Base-by-base conservation (phyloP, 1,139 yeast species). In the Meyerozyma elateridarum region DNA sequence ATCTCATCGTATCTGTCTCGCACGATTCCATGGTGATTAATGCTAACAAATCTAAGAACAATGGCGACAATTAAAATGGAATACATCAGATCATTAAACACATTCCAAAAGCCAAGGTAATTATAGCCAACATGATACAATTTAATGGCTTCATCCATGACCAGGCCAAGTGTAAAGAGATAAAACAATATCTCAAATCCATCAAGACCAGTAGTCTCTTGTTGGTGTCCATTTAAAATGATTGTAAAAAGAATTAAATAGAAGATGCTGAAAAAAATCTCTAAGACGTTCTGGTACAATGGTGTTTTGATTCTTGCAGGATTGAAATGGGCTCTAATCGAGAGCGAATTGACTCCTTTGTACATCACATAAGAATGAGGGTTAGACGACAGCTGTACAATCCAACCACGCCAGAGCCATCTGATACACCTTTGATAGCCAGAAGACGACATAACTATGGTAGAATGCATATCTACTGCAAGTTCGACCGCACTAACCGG, bases 351-450 rank as follows among this genome's bases (percentile, higher is more conserved):
- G 13, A 77, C 73, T 2, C 77, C 78, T 36, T 69, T 70, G 53
- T 81, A 85, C 39, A 79, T 50, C 21, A 77, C 79, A 46, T 82
- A 87, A 14, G 76, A 72, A 21, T 76, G 72, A 7, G 93, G 87
- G 49, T 84, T 85, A 12, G 54, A 56, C n/a, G 76, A 73, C 24
- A 83, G 73, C 56, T 85, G 95, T 28, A 83, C 70, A 39, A 87
- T 83, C 95, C 95, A 85, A 14, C 96, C 96, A 38, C 89, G 64
- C 96, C 96, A 87, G 34, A 87, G 58, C 95, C 95, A 87, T 45
- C 80, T 79, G 49, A 85, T 73, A 60, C 95, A 85, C 36, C 95
- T 63, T 55, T 87, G 95, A 54, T 77, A 87, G 0, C 95, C 95
- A 3, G 82, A 61, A 0, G 93, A 76, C 0, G 87, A 79, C 47